phyloP scores from a whole-genome alignment of 176 grass and related monocot species.

The Raddia guianensis region DNA sequence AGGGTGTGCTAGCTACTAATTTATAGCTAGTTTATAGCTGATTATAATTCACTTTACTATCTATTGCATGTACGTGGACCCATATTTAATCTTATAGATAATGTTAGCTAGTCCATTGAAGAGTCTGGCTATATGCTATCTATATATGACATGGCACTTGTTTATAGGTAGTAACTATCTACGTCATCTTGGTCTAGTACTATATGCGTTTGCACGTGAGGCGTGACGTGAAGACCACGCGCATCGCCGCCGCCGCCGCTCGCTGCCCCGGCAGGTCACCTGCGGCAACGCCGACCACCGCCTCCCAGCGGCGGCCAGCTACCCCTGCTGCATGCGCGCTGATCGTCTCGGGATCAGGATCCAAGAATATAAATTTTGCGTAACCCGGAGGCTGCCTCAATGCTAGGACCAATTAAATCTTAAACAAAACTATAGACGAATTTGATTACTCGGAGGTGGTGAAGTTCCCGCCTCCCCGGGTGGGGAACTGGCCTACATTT shows the following conservation, averaged over 20 bases:
- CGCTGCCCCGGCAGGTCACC: conserved; percentile 10
- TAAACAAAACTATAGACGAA: too few relatives aligned
- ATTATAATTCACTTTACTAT: too few relatives aligned
- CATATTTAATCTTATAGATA: too few relatives aligned
- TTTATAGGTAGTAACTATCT: too few relatives aligned
- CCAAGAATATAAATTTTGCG: not conserved
- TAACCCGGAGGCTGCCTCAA: not conserved
- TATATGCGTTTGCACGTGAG: conserved; percentile 23
- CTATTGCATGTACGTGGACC: too few relatives aligned
- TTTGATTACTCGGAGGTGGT: not conserved
- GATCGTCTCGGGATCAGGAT: conserved; percentile 15
- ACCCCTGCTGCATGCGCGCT: not conserved
- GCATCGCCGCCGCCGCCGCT: conserved; percentile 15
- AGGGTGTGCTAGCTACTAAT: too few relatives aligned
- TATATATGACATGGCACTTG: too few relatives aligned
- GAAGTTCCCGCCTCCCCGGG: not conserved
- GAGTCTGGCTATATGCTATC: too few relatives aligned
- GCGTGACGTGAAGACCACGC: conserved; percentile 33
- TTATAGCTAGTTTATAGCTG: too few relatives aligned
- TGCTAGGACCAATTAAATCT: too few relatives aligned
- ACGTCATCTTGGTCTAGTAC: not conserved
- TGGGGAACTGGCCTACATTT: not conserved
- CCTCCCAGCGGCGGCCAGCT: not conserved
- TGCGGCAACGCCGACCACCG: conserved; percentile 35
- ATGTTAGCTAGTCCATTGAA: too few relatives aligned